Percentiles rank a stretch among this genome's conserved stretches.
phyloP scores from a whole-genome alignment of 352 stramenopile genomes.

The Globisporangium splendens region DNA sequence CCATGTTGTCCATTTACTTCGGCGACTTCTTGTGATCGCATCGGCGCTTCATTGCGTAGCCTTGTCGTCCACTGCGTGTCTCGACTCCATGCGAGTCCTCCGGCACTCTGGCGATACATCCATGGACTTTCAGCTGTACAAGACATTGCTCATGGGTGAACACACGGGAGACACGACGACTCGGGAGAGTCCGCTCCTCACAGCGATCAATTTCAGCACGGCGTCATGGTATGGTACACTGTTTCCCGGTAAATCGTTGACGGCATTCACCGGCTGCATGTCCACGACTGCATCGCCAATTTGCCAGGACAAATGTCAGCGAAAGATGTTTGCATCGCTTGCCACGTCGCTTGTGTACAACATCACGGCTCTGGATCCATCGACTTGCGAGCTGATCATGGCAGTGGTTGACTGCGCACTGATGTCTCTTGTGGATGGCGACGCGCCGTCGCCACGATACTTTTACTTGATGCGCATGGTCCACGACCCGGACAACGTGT shows the following conservation, averaged over 20 bases:
- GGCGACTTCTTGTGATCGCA: too few relatives aligned
- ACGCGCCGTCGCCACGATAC: constrained; percentile 12
- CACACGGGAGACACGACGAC: constrained; percentile 1
- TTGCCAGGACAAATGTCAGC: constrained; percentile 36
- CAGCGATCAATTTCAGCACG: constrained; percentile 21
- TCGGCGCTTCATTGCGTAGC: too few relatives aligned
- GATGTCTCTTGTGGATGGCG: too few relatives aligned
- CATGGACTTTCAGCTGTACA: too few relatives aligned
- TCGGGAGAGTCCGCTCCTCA: constrained; percentile 28
- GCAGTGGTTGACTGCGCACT: constrained; percentile 40
- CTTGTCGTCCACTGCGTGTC: too few relatives aligned
- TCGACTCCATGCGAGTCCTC: too few relatives aligned
- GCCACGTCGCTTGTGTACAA: constrained; percentile 26
- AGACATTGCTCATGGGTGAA: too few relatives aligned
- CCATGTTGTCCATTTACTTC: too few relatives aligned
- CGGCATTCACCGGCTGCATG: neutral
- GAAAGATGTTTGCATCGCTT: constrained; percentile 16
- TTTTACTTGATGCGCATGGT: constrained; percentile 27
- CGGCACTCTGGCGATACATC: too few relatives aligned
- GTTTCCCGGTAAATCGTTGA: constrained; percentile 22
- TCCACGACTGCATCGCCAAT: constrained; percentile 4
- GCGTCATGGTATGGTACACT: constrained; percentile 22
- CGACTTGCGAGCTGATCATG: constrained; percentile 27
- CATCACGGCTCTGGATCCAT: constrained; percentile 16
- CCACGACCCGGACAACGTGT: constrained; percentile 10